Percentiles rank a stretch among this genome's conserved stretches.
These are phyloP conservation scores for Picea engelmannii DNA, from an alignment of 83 land plant genomes.

Conservation along the genomic window DNA sequence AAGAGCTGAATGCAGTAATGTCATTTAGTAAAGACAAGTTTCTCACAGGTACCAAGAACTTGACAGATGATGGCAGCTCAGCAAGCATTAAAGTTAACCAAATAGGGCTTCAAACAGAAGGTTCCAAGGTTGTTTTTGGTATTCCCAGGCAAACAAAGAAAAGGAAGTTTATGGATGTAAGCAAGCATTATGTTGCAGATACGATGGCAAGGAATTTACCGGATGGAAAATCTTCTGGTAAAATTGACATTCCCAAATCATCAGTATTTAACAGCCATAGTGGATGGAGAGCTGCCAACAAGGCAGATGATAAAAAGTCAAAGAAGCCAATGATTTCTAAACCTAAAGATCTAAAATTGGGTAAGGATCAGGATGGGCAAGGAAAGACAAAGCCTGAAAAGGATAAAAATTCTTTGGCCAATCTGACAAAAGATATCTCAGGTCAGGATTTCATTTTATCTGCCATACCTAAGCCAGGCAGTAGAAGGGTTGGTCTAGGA, in stretches of 20 bases:
- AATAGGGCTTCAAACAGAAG: constrained; percentile 56
- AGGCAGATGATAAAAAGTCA: constrained; percentile 38
- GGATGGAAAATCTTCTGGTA: constrained; percentile 32
- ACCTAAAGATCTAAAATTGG: constrained; percentile 24
- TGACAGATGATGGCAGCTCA: constrained; percentile 30
- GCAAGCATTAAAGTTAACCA: constrained; percentile 29
- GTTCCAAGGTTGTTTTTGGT: constrained; percentile 68
- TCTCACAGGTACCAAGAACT: constrained; percentile 39
- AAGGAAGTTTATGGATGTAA: constrained; percentile 83
- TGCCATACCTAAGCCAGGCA: constrained; percentile 20
- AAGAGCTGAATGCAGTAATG: constrained; percentile 23
- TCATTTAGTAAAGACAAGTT: constrained; percentile 45
- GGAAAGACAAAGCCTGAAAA: constrained; percentile 23
- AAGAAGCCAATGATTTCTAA: constrained; percentile 30
- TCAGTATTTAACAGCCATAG: constrained; percentile 32
- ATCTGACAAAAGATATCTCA: not conserved
- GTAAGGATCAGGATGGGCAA: constrained; percentile 29
- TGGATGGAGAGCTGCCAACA: constrained; percentile 34
- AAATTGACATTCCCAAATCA: constrained; percentile 35
- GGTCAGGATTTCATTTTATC: constrained; percentile 3
- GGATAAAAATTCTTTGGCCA: constrained; percentile 7
- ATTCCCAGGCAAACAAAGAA: constrained; percentile 87
- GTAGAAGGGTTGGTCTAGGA: constrained; percentile 4
- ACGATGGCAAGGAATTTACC: constrained; percentile 19
- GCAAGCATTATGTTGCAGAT: constrained; percentile 66